Evolutionary conservation across 345 rosid genomes (phyloP).

Genomic region (Arabidopsis arenosa): DNA sequence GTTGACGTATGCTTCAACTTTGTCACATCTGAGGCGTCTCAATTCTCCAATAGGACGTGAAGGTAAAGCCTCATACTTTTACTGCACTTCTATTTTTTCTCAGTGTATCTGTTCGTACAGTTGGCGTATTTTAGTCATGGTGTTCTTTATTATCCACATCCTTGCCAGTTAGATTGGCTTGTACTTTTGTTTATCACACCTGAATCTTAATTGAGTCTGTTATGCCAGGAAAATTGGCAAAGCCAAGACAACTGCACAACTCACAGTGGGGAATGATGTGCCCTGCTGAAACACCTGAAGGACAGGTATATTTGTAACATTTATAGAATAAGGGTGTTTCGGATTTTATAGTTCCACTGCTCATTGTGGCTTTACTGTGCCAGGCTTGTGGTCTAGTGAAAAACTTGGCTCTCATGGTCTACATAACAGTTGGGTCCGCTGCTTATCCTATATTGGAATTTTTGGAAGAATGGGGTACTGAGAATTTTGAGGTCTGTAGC

Average conservation of each 20-base stretch:
- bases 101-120: slow-evolving; percentile 5
- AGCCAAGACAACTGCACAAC: slow-evolving; percentile 97
- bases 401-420: slow-evolving; percentile 98
- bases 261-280: slow-evolving; percentile 99
- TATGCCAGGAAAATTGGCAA: slow-evolving; percentile 88
- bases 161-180: slow-evolving; percentile 15
- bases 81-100: slow-evolving; percentile 11
- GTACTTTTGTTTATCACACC: background rate
- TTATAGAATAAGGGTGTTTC: slow-evolving; percentile 31
- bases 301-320: slow-evolving; percentile 63
- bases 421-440: slow-evolving; percentile 95
- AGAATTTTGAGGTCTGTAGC: slow-evolving; percentile 83
- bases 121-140: slow-evolving; percentile 12
- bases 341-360: slow-evolving; percentile 11
- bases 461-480: slow-evolving; percentile 99
- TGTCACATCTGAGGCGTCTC: slow-evolving; percentile 94
- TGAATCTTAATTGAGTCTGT: slow-evolving; percentile 34
- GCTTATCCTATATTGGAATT: slow-evolving; percentile 91
- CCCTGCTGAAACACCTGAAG: slow-evolving; percentile 99
- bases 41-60: slow-evolving; percentile 99
- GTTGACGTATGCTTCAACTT: slow-evolving; percentile 91
- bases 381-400: slow-evolving; percentile 99
- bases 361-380: slow-evolving; percentile 9
- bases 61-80: slow-evolving; percentile 58
- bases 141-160: slow-evolving; percentile 1